Conservation (phyloP, 495 filamentous ascomycete species). For the Penicillium atrosanguineum region DNA sequence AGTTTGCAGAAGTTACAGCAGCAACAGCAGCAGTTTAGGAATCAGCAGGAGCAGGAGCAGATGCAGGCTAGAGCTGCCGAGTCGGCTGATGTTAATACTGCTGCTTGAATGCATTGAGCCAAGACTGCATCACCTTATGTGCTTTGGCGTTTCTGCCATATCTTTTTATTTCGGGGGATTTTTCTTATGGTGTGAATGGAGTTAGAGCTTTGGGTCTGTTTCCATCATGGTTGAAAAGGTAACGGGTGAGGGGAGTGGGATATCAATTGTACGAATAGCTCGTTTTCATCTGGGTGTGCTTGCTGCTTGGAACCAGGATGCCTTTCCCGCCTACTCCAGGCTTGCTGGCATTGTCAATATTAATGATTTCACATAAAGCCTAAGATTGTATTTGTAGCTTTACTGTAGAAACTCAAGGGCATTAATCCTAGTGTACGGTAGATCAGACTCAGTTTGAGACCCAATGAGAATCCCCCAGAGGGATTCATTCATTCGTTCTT, state of each 20-base stretch:
- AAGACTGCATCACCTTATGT: background rate
- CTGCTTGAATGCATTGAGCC: background rate
- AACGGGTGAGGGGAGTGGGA: slow-evolving; percentile 1
- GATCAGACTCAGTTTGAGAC: background rate
- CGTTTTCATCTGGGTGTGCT: background rate
- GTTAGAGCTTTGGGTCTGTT: slow-evolving; percentile 4
- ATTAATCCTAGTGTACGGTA: background rate
- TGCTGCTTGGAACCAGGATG: background rate
- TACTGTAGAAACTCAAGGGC: background rate
- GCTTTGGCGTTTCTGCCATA: background rate
- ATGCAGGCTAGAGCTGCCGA: slow-evolving; percentile 19
- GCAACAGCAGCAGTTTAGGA: slow-evolving; percentile 23
- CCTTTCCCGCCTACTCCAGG: background rate
- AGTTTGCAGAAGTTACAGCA: slow-evolving; percentile 28
- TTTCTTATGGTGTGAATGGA: slow-evolving; percentile 1
- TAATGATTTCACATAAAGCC: background rate
- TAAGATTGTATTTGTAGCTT: background rate
- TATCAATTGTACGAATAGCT: slow-evolving; percentile 26
- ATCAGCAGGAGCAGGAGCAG: slow-evolving; percentile 21
- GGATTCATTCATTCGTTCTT: slow-evolving; percentile 20
- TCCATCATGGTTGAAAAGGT: background rate
- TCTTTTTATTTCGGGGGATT: background rate
- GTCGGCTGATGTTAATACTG: slow-evolving; percentile 9
- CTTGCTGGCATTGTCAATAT: slow-evolving; percentile 16
- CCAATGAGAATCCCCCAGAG: background rate